Percentiles rank a stretch among this genome's conserved stretches.
phyloP scores from a whole-genome alignment of 768 basidiomycete genomes.

The Psilocybe sp. region DNA sequence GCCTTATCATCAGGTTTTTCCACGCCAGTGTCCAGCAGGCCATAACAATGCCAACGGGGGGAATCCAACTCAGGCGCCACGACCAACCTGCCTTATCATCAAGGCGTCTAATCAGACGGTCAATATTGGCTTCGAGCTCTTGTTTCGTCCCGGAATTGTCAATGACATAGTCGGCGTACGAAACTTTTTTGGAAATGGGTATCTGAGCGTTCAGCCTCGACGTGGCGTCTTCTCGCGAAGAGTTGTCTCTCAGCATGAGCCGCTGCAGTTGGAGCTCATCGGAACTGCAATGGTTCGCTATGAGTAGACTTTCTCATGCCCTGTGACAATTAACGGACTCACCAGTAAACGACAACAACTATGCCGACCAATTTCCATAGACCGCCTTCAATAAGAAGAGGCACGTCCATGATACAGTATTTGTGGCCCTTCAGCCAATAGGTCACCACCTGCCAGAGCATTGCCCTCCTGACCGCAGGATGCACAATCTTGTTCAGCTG shows the following conservation, averaged over 20 bases:
- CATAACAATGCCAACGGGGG: constrained; percentile 49
- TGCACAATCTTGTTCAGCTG: constrained; percentile 85
- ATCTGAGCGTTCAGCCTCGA: constrained; percentile 79
- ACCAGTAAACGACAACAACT: constrained; percentile 94
- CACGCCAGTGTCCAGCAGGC: constrained; percentile 30
- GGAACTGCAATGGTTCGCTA: constrained; percentile 46
- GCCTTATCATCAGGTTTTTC: constrained; percentile 14
- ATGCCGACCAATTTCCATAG: constrained; percentile 81
- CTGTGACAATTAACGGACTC: constrained; percentile 16
- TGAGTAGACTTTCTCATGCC: background rate
- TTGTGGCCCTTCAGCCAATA: constrained; percentile 78
- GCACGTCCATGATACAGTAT: constrained; percentile 85
- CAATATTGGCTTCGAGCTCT: constrained; percentile 62
- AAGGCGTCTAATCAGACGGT: constrained; percentile 39
- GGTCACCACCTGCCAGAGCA: constrained; percentile 64
- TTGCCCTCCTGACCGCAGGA: constrained; percentile 81
- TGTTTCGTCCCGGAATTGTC: constrained; percentile 81
- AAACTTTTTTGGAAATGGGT: constrained; percentile 72
- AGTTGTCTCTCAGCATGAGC: constrained; percentile 72
- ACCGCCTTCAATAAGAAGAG: constrained; percentile 86
- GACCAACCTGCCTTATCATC: constrained; percentile 49
- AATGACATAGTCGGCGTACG: constrained; percentile 82
- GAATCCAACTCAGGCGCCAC: constrained; percentile 63
- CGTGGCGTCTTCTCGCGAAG: constrained; percentile 62
- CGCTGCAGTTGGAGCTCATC: constrained; percentile 81